Base-by-base conservation (phyloP, 2,329 filamentous ascomycete species). In the Juglanconis sp. region DNA sequence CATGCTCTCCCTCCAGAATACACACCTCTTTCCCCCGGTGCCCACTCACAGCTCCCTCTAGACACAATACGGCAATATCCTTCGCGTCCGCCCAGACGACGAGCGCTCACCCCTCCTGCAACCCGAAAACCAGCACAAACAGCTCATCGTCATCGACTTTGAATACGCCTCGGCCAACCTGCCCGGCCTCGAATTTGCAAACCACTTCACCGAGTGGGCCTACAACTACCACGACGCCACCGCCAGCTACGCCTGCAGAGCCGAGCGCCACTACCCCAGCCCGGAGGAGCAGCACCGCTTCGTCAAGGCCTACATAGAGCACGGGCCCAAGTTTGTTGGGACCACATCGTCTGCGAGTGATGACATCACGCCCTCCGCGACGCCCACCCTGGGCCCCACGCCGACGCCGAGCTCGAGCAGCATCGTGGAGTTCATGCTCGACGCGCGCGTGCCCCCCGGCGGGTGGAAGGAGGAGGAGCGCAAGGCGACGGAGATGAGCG, bases 51-150 rank as follows among this genome's bases (percentile, higher is more conserved):
- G 62, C 65, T 31, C 30, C 15, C 47, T 9, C 10, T 63, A 96
- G 92, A 96, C 95, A 4, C 95, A 99, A 87, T 98, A 99, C 70
- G 95, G 95, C 65, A 99, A 99, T 71, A 95, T 99, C 64, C 86
- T 99, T 53, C 91, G 93, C 42, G 74, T 88, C 53, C 78, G 79
- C 3, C 84, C 84, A 2, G 81, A 87, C 58, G 82, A 86, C 72
- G 84, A 91, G 66, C 88, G 92, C 67, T 97, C 93, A 0, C 95
- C 94, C 0, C 83, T 98, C 7, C 82, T 97, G 10, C 85, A 95
- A 53, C 92, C 95, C 0, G 87, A 90, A 61, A 98, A 98, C 74
- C 87, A 94, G 67, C 95, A 99, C 77, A 98, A 96, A 74, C 94
- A 96, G 75, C 84, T 99, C 13, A 84, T 98, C 15, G 95, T 99